Percentiles rank a stretch among this genome's conserved stretches.
Conservation (phyloP, 768 basidiomycete genomes). For the Lactarius sanguifluus region DNA sequence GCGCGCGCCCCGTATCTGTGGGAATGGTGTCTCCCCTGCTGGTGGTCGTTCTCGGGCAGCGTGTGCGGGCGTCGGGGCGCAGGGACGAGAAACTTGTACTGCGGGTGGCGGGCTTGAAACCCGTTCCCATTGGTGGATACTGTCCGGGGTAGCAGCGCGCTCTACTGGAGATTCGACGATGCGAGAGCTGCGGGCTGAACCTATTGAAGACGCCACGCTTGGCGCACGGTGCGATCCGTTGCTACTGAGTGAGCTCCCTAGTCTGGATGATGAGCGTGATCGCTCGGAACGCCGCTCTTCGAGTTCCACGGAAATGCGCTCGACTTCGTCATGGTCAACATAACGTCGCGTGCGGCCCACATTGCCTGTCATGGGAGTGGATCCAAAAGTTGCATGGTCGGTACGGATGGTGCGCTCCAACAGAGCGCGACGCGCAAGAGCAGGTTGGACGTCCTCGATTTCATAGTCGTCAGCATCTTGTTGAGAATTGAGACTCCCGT, state of each 20-base stretch:
- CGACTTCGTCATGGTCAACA: slow-evolving; percentile 57
- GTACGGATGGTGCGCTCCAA: slow-evolving; percentile 53
- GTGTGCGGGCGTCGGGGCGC: slow-evolving; percentile 22
- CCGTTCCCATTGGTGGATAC: slow-evolving; percentile 2
- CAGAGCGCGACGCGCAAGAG: slow-evolving; percentile 23
- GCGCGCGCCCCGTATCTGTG: slow-evolving; percentile 74
- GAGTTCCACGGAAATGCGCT: slow-evolving; percentile 63
- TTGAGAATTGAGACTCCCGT: slow-evolving; percentile 27
- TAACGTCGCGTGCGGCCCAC: slow-evolving; percentile 39
- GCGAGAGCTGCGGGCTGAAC: slow-evolving; percentile 5
- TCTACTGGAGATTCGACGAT: neutral
- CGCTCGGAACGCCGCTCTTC: slow-evolving; percentile 63
- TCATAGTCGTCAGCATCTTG: slow-evolving; percentile 31
- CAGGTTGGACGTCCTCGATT: slow-evolving; percentile 18
- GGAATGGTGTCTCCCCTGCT: slow-evolving; percentile 60
- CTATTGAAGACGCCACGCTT: slow-evolving; percentile 25
- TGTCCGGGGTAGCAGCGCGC: slow-evolving; percentile 4
- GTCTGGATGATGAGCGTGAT: slow-evolving; percentile 29
- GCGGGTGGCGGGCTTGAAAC: neutral
- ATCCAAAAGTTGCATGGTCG: slow-evolving; percentile 54
- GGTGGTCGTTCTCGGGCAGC: slow-evolving; percentile 20
- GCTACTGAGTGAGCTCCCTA: slow-evolving; percentile 23
- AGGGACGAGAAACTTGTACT: slow-evolving; percentile 12
- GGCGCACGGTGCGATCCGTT: slow-evolving; percentile 25
- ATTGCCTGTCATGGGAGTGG: slow-evolving; percentile 33